These are phyloP conservation scores for Ustilago curta DNA, from an alignment of 1,284 basidiomycete species.

Conservation along the genomic window DNA sequence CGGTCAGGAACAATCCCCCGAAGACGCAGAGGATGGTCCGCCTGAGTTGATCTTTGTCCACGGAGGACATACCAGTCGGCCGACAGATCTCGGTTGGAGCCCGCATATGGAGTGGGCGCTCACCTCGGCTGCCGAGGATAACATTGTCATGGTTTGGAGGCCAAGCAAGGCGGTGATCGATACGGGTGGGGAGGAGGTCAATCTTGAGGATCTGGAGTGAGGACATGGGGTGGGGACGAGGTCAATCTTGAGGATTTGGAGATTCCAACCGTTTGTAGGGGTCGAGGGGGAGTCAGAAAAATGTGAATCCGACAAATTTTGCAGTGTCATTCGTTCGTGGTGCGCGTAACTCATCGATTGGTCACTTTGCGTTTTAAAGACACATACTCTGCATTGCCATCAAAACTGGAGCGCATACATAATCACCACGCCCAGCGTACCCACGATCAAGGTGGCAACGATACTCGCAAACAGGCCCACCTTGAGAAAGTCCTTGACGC, in stretches of 20 bases:
- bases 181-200: constrained; percentile 39
- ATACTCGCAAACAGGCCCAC: constrained; percentile 92
- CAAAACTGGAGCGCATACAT: constrained; percentile 58
- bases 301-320: background rate
- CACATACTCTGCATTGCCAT: too few relatives aligned
- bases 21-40: constrained; percentile 95
- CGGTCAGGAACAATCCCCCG: constrained; percentile 94
- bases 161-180: constrained; percentile 50
- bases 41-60: constrained; percentile 73
- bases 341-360: too few relatives aligned
- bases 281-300: background rate
- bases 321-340: too few relatives aligned
- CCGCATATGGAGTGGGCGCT: constrained; percentile 66
- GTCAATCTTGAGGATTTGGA: constrained; percentile 39
- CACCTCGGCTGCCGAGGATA: constrained; percentile 66
- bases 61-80: constrained; percentile 66
- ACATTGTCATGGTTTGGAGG: constrained; percentile 66
- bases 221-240: constrained; percentile 38
- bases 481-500: constrained; percentile 82
- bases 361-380: too few relatives aligned
- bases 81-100: constrained; percentile 66
- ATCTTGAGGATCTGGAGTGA: constrained; percentile 41
- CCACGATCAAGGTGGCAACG: constrained; percentile 77
- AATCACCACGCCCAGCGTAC: constrained; percentile 63
- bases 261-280: too few relatives aligned